These are phyloP conservation scores for Tardiomyces blankii DNA, from an alignment of 1,139 yeast genomes.

Conservation along the genomic window DNA sequence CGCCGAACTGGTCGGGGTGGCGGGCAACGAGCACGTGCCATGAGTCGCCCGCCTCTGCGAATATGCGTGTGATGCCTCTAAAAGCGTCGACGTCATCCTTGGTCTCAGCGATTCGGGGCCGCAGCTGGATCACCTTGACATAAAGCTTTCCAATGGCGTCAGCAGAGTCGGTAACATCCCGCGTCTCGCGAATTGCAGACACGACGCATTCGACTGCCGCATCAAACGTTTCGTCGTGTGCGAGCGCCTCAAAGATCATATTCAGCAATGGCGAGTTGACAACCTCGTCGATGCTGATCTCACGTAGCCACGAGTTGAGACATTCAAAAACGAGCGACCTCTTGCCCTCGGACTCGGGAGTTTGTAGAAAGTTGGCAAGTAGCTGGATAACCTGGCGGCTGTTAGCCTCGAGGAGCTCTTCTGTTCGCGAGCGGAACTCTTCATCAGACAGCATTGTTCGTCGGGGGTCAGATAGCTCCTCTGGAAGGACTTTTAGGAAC, in stretches of 20 bases:
- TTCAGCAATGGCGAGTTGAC: conserved; percentile 52
- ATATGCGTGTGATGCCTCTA: conserved; percentile 46
- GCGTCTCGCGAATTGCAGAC: conserved; percentile 69
- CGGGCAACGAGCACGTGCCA: conserved; percentile 87
- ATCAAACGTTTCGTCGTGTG: conserved; percentile 61
- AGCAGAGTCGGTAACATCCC: conserved; percentile 43
- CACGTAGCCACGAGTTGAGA: conserved; percentile 82
- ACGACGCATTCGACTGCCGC: conserved; percentile 81
- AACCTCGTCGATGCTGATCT: conserved; percentile 61
- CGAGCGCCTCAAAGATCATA: conserved; percentile 58
- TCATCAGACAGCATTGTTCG: conserved; percentile 74
- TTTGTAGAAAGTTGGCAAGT: conserved; percentile 30
- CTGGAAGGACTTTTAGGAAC: conserved; percentile 80
- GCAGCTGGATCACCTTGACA: conserved; percentile 52
- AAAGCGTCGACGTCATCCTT: conserved; percentile 60
- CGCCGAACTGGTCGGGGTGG: conserved; percentile 57
- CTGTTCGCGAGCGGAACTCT: conserved; percentile 57
- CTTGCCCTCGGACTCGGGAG: conserved; percentile 32
- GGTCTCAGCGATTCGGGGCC: conserved; percentile 36
- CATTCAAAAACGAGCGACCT: conserved; percentile 51
- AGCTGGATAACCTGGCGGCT: conserved; percentile 58
- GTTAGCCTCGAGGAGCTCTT: conserved; percentile 51
- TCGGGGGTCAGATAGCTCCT: conserved; percentile 72
- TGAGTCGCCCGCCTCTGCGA: conserved; percentile 89
- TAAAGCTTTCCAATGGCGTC: conserved; percentile 57